Evolutionary conservation across 805 yeast species (phyloP).

Genomic region (Scheffersomyces spartinae): DNA sequence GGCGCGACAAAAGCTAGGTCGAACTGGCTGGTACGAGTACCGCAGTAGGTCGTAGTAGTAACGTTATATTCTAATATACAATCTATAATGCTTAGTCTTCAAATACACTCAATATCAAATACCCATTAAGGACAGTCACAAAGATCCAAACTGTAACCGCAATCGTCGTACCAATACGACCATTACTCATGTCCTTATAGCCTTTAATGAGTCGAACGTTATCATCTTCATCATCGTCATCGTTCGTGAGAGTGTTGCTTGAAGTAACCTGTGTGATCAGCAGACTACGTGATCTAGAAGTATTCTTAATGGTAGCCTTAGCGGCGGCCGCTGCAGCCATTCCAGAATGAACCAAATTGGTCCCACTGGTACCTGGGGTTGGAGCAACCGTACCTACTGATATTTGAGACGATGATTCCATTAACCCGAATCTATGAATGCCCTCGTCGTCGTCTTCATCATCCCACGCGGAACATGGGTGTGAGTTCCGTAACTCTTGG

Average conservation of each 20-base stretch:
- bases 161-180: slow-evolving; percentile 36
- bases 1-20: too few species aligned
- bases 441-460: slow-evolving; percentile 3
- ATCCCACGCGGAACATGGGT: slow-evolving; percentile 2
- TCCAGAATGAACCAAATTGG: too few species aligned
- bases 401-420: background rate
- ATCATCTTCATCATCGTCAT: slow-evolving; percentile 11
- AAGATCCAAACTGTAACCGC: slow-evolving; percentile 60
- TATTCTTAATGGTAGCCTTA: slow-evolving; percentile 2
- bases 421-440: background rate
- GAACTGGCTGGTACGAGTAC: too few species aligned
- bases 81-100: too few species aligned
- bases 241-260: slow-evolving; percentile 16
- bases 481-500: slow-evolving; percentile 21
- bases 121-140: slow-evolving; percentile 61
- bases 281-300: slow-evolving; percentile 5
- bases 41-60: too few species aligned
- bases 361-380: too few species aligned
- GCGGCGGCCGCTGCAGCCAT: slow-evolving; percentile 1
- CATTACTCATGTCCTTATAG: slow-evolving; percentile 61
- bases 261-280: slow-evolving; percentile 3
- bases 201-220: slow-evolving; percentile 10
- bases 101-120: too few species aligned
- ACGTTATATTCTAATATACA: too few species aligned
- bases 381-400: too few species aligned